A percentile compares a stretch with the other conserved stretches of the same genome.
These are phyloP conservation scores for Paracorniculantispora psalliotae DNA, from an alignment of 2,329 filamentous ascomycete genomes.

Conservation along the genomic window DNA sequence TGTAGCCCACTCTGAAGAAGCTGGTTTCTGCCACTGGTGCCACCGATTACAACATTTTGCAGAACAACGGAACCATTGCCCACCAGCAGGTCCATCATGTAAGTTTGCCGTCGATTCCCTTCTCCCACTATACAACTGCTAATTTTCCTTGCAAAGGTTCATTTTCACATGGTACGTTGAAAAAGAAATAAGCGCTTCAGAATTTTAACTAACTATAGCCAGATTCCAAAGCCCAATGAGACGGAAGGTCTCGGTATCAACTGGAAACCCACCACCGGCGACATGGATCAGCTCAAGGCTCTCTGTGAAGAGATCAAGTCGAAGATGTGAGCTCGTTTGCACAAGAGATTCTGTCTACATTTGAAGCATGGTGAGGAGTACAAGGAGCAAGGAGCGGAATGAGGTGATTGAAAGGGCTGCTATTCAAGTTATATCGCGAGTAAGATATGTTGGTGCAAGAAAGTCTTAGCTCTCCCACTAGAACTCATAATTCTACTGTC, in stretches of 20 bases:
- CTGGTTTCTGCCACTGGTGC: constrained; percentile 73
- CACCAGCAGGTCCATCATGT: constrained; percentile 94
- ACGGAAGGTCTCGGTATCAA: constrained; percentile 70
- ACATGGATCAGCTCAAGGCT: constrained; percentile 80
- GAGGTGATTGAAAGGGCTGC: not conserved
- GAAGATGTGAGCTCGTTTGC: constrained; percentile 62
- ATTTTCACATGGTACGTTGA: constrained; percentile 79
- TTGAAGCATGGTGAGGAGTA: not conserved
- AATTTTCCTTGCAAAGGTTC: constrained; percentile 54
- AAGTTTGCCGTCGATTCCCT: constrained; percentile 30
- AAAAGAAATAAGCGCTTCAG: not conserved
- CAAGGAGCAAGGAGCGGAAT: not conserved
- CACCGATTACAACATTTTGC: constrained; percentile 83
- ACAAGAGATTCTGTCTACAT: not conserved
- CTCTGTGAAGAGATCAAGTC: constrained; percentile 79
- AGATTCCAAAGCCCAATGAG: constrained; percentile 92
- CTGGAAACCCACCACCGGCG: constrained; percentile 71
- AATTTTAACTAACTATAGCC: not conserved
- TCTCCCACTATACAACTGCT: constrained; percentile 4
- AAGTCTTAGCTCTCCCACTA: not conserved
- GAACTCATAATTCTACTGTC: no score
- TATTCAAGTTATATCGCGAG: not conserved
- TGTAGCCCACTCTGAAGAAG: constrained; percentile 62
- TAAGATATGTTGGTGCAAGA: not conserved
- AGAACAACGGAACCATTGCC: constrained; percentile 90